Percentiles rank a stretch among this genome's conserved stretches.
phyloP scores from a whole-genome alignment of 106 monocot genomes.

The Dioscorea zingiberensis region DNA sequence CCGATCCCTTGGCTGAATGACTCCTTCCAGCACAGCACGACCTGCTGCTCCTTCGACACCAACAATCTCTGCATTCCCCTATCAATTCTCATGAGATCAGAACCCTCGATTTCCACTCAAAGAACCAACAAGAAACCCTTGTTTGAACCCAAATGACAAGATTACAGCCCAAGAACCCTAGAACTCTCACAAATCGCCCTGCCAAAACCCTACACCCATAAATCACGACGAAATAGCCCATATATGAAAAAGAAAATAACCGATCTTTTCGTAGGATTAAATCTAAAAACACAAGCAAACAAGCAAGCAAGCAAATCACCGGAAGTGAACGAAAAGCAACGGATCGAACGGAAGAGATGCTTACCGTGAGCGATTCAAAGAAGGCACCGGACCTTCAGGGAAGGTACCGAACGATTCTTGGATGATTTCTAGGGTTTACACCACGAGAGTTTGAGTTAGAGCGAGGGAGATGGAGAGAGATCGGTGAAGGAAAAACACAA shows the following conservation, averaged over 20 bases:
- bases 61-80: slow-evolving; percentile 40
- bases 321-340: not conserved
- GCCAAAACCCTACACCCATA: slow-evolving; percentile 2
- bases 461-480: not conserved
- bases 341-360: slow-evolving; percentile 6
- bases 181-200: slow-evolving; percentile 2
- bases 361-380: slow-evolving; percentile 5
- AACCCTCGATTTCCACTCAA: not conserved
- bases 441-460: too few species aligned
- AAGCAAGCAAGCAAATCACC: not conserved
- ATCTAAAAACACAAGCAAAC: not conserved
- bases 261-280: not conserved
- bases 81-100: slow-evolving; percentile 49
- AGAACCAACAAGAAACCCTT: too few species aligned
- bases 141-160: too few species aligned
- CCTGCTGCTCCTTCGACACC: slow-evolving; percentile 13
- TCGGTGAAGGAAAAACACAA: not conserved
- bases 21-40: slow-evolving; percentile 27
- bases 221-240: not conserved
- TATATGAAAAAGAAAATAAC: not conserved
- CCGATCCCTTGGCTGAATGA: slow-evolving; percentile 42
- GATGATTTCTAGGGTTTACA: too few species aligned
- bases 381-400: not conserved
- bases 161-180: not conserved
- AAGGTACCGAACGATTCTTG: not conserved